Base-by-base conservation (phyloP, 2,329 filamentous ascomycete species). In the Fusarium sp. region DNA sequence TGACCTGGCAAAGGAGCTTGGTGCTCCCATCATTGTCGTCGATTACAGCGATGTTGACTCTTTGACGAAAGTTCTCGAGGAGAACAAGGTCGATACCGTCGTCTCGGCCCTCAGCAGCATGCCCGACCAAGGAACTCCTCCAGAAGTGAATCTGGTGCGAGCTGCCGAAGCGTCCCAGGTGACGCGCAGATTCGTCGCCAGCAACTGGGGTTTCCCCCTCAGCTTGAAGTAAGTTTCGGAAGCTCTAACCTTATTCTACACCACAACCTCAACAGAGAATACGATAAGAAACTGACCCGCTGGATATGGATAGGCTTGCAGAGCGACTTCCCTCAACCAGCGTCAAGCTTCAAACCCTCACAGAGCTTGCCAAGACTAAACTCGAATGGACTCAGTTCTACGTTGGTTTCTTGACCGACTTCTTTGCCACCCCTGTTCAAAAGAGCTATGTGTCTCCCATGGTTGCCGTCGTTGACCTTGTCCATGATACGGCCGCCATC, bases 141-240 rank as follows among this genome's bases (percentile, higher is more conserved):
- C 57, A 1, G 57, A 60, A 23, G 41, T 60, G 3, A 40, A 40
- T 27, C 6, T 54, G 4, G 30, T 60, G 10, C 48, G n/a, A 7
- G 57, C 57, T 13, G 57, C 48, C 3, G 39, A 60, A 5, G 40
- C 12, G 11, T 54, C 48, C 3, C 46, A 39, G 11, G 28, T 15
- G 3, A 60, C 57, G 10, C 18, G 13, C 4, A 16, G 40, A 30
- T 60, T 59, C n/a, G 27, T 59, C 8, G 23, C 55, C 15, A 59
- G 36, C 55, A 52, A 59, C 46, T 59, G 46, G 55, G 46, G 46
- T 23, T 4, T 51, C 15, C 55, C 46, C 7, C 37, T 59, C 3
- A 16, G 31, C 31, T 4, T 34, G 9, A 34, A 34, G 31, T 34
- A 34, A 12, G 31, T 34, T 12, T 12, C 31, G 9, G 4, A 34